Base-by-base conservation (phyloP, 495 filamentous ascomycete species). In the Poronia punctata region DNA sequence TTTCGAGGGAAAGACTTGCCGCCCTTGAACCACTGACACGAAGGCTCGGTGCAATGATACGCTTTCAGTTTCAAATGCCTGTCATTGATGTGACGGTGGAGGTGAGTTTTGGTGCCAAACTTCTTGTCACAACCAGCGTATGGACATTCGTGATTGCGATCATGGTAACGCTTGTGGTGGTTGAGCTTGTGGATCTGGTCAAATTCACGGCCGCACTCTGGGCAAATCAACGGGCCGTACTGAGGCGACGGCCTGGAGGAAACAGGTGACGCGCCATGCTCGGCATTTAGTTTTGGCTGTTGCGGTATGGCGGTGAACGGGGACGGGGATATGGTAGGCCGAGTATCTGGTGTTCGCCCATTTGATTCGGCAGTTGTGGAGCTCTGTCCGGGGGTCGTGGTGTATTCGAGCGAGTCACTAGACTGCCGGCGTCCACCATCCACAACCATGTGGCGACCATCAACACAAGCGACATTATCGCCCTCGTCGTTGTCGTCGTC, bases 61-160 rank as follows among this genome's bases (percentile, higher is more conserved):
- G 64, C 62, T 39, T 66, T 66, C n/a, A 65, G 61, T 55, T 70
- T 72, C 30, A 48, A 38, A 50, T 72, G 69, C 48, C 66, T 63
- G 44, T 72, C 69, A 49, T 72, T 72, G 56, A 71, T 63, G 50
- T 72, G 69, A 5, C 69, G 66, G 32, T 69, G 64, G 15, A 72
- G 56, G 39, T 72, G 69, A 24, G 69, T 72, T 41, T 70, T 69
- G n/a, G 69, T 72, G 35, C 69, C 69, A 37, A 72, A 72, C 32
- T 55, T 58, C 48, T 63, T 67, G 19, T 53, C 53, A 39, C 69
- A 72, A 7, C 54, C 62, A 0, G 52, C 48, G 15, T 62, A 56
- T 5, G 56, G 43, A 43, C 69, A 72, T 35, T 62, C 61, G 41
- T 66, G 68, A 3, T 65, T 65, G 19, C 65, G 61, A 10, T 68